Conservation (phyloP, 345 rosid species). For the Melastoma malabathricum region DNA sequence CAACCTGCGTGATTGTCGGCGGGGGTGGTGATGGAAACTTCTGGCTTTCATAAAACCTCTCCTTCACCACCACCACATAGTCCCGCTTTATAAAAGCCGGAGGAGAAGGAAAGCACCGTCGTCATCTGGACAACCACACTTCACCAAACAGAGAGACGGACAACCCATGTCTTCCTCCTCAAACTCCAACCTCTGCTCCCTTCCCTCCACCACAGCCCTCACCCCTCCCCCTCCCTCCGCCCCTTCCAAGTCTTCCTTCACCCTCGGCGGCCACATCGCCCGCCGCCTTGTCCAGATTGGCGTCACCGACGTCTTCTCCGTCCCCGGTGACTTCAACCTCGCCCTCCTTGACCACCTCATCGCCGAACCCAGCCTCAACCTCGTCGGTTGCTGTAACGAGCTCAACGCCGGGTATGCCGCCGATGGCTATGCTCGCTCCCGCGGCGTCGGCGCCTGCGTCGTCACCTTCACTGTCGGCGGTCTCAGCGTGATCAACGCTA, state of each 20-base stretch:
- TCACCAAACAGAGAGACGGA: no score
- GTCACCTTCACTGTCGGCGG: conserved; percentile 85
- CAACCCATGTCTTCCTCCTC: no score
- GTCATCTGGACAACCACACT: no score
- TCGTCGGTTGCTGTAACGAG: conserved; percentile 72
- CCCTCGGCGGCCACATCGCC: conserved; percentile 54
- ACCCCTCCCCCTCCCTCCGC: conserved; percentile 15
- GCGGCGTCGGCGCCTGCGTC: conserved; percentile 73
- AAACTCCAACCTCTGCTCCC: no score
- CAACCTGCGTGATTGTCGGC: no score
- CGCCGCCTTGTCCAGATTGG: conserved; percentile 51
- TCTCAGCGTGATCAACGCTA: conserved; percentile 58
- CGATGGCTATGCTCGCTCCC: conserved; percentile 59
- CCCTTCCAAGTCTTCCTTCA: conserved; percentile 25
- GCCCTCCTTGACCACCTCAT: conserved; percentile 63
- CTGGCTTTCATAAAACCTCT: no score
- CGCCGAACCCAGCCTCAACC: conserved; percentile 56
- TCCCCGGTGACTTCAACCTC: conserved; percentile 74
- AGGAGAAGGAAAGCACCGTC: no score
- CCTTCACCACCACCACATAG: no score
- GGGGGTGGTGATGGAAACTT: no score
- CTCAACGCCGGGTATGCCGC: conserved; percentile 82
- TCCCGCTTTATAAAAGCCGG: no score
- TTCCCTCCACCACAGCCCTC: conserved; percentile 17
- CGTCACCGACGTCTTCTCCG: conserved; percentile 43